A percentile compares a stretch with the other conserved stretches of the same genome.
Conservation (phyloP, 2,329 filamentous ascomycete genomes). For the Ascochyta fabae region DNA sequence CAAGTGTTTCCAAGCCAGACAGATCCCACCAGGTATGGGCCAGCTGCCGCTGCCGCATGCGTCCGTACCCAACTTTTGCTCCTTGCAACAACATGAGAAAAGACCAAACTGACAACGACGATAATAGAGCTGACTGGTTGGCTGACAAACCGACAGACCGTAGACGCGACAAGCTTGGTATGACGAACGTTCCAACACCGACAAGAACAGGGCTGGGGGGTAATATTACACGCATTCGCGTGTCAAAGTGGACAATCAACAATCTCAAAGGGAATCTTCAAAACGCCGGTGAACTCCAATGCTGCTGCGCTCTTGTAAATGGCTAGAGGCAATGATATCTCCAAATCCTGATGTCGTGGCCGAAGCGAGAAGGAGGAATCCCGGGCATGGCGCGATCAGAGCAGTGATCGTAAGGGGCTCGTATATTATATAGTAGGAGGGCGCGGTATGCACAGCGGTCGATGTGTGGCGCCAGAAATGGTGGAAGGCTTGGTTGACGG, state of each 20-base stretch:
- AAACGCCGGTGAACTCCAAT: constrained; percentile 47
- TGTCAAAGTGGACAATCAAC: constrained; percentile 6
- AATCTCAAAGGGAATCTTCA: constrained; percentile 36
- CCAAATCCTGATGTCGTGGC: constrained; percentile 44
- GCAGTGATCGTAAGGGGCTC: constrained; percentile 42
- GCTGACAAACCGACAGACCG: constrained; percentile 1
- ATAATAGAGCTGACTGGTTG: background rate
- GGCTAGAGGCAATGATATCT: constrained; percentile 47
- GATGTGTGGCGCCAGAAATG: constrained; percentile 28
- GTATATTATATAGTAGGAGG: constrained; percentile 45
- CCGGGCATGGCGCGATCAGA: constrained; percentile 39
- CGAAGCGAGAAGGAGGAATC: constrained; percentile 32
- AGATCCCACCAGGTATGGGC: constrained; percentile 4
- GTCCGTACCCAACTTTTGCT: constrained; percentile 24
- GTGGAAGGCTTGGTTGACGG: background rate
- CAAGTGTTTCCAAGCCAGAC: constrained; percentile 17
- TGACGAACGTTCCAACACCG: constrained; percentile 11
- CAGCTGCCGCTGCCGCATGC: constrained; percentile 7
- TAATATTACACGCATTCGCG: constrained; percentile 16
- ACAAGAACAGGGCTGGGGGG: constrained; percentile 3
- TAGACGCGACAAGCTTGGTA: constrained; percentile 5
- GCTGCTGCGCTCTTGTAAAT: constrained; percentile 48
- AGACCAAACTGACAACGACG: background rate
- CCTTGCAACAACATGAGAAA: constrained; percentile 7
- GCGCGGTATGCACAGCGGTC: constrained; percentile 41